A percentile compares a stretch with the other conserved stretches of the same genome.
phyloP scores from a whole-genome alignment of 208 protist genomes.

The Tritrichomonas foetus region DNA sequence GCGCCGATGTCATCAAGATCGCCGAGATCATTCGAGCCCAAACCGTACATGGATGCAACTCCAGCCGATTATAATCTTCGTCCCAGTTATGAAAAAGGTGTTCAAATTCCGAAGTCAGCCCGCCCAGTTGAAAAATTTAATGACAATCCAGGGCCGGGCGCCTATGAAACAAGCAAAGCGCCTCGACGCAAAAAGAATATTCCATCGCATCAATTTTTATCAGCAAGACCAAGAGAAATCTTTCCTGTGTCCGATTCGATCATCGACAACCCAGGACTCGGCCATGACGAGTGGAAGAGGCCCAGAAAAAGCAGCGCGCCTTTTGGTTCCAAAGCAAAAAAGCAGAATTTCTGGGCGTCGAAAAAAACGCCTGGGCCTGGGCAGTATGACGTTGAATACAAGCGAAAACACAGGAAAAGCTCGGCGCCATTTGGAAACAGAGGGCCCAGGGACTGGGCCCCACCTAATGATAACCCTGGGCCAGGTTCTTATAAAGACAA shows the following conservation, averaged over 20 bases:
- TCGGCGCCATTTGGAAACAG: background rate
- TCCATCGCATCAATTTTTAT: background rate
- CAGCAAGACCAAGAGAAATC: background rate
- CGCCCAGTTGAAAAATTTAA: background rate
- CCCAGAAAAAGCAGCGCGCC: background rate
- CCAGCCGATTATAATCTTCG: background rate
- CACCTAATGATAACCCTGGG: background rate
- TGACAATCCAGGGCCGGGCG: background rate
- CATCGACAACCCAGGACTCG: background rate
- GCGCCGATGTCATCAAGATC: background rate
- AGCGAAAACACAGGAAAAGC: background rate
- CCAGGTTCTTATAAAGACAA: background rate
- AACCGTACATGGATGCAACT: background rate
- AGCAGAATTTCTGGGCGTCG: background rate
- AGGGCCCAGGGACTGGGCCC: background rate
- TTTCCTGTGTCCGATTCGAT: background rate
- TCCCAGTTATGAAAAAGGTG: background rate
- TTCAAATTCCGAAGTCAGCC: background rate
- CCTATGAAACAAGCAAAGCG: background rate
- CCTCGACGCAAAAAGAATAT: background rate
- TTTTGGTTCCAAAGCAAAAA: background rate
- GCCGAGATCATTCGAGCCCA: background rate
- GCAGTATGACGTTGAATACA: background rate
- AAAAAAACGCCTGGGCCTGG: background rate
- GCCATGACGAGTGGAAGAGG: background rate